Evolutionary conservation across 805 yeast species (phyloP).

Genomic region (Torulaspora quercuum): DNA sequence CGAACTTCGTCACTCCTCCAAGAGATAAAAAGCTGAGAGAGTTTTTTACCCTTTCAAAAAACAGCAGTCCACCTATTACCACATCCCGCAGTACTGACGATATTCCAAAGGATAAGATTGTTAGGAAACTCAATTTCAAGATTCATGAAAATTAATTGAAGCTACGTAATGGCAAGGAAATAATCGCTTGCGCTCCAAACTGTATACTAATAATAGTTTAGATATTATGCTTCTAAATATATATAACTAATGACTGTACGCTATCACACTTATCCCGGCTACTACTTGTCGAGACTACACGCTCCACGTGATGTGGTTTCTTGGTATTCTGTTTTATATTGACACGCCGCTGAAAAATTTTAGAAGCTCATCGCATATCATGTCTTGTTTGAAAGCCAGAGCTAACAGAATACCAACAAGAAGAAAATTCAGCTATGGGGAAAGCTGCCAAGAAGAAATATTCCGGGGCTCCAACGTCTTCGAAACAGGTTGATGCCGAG

Average conservation of each 20-base stretch:
- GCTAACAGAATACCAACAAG: neutral
- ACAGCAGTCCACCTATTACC: neutral
- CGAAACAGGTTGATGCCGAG: constrained; percentile 62
- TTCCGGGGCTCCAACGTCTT: constrained; percentile 45
- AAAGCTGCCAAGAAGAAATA: constrained; percentile 65
- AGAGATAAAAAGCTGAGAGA: constrained; percentile 19
- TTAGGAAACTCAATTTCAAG: constrained; percentile 23
- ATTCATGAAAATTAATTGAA: constrained; percentile 19
- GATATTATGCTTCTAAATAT: too few species aligned
- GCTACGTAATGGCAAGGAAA: too few species aligned
- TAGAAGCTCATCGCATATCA: constrained; percentile 16
- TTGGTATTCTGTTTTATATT: constrained; percentile 1
- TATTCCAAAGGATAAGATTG: constrained; percentile 21
- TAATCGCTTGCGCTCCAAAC: neutral
- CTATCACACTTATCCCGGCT: too few species aligned
- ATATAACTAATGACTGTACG: too few species aligned
- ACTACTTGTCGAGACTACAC: neutral
- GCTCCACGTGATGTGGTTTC: constrained; percentile 8
- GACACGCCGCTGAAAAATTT: constrained; percentile 11
- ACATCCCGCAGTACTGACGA: constrained; percentile 25
- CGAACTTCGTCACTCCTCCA: constrained; percentile 27
- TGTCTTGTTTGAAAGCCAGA: constrained; percentile 6
- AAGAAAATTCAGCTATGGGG: constrained; percentile 45
- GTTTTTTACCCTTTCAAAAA: constrained; percentile 13
- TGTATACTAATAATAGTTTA: neutral